Percentiles rank a stretch among this genome's conserved stretches.
Conservation (phyloP, 306 rosid species). For the Rubus parviflorus region DNA sequence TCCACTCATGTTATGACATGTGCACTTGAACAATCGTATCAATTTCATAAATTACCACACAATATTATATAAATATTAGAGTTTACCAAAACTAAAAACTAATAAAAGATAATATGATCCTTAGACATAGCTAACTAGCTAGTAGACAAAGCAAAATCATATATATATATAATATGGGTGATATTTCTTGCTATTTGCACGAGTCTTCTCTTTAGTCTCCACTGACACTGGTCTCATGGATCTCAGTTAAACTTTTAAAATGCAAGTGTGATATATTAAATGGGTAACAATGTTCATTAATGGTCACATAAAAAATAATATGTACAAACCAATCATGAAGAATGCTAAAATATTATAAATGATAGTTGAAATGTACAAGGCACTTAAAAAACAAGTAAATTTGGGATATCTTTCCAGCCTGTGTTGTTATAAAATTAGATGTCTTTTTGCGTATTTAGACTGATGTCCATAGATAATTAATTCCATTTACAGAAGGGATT, state of each 20-base stretch:
- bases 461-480: too few species aligned
- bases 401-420: neutral
- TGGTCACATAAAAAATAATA: neutral
- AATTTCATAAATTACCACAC: neutral
- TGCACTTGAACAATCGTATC: neutral
- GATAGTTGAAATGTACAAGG: slow-evolving; percentile 5
- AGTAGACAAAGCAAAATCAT: neutral
- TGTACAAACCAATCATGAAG: neutral
- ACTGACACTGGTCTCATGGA: neutral
- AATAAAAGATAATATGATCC: neutral
- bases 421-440: neutral
- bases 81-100: neutral
- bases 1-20: slow-evolving; percentile 7
- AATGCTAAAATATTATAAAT: neutral
- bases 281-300: neutral
- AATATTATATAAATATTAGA: neutral
- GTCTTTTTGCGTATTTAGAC: neutral
- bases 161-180: neutral
- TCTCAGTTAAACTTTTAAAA: neutral
- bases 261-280: neutral
- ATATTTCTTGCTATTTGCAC: slow-evolving; percentile 1
- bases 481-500: too few species aligned
- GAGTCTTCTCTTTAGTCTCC: neutral
- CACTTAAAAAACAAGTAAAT: neutral
- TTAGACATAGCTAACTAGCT: neutral